Base-by-base conservation (phyloP, 2,329 filamentous ascomycete genomes). In the Dactylellina parvicollis region DNA sequence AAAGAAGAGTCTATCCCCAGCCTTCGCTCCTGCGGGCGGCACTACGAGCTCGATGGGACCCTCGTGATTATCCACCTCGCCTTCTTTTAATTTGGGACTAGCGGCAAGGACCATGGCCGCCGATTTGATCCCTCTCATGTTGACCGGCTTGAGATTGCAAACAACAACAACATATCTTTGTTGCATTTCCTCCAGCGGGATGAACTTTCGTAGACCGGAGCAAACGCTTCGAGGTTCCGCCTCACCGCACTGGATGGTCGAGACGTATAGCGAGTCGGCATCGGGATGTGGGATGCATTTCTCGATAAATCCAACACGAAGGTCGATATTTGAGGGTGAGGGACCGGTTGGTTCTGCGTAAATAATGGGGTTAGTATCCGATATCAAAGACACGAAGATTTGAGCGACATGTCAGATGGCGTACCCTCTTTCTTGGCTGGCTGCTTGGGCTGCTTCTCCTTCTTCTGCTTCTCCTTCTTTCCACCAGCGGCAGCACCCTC, bases 101-200 rank as follows among this genome's bases (percentile, higher is more conserved):
- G 95, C 95, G 8, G 95, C 95, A 38, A 99, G 87, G 14, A 99
- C 95, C 95, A 99, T 98, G 79, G 93, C 90, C 61, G 82, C 85
- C 30, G 86, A 90, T 80, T 90, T 90, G 80, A 92, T 86, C 77
- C 95, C 95, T 76, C 95, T 91, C 95, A 99, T 99, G 82, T 96
- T 99, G 81, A 98, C 95, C 55, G 95, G 95, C 86, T 99, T 99
- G 77, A 99, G 87, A 83, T 99, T 99, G 85, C 92, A 96, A 20
- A 99, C 94, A 0, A 95, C 91, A 30, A 99, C 87, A 74, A 99
- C 92, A 83, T 96, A 96, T 81, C 95, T 92, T 79, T 89, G 89
- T 82, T 99, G 95, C 95, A 99, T 97, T 81, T 96, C 92, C 81
- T 92, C 92, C 49, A 99, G 86, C 0, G 95, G 95, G 0, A 99